Base-by-base conservation (phyloP, 208 protist genomes). In the Trypanosoma melophagium region DNA sequence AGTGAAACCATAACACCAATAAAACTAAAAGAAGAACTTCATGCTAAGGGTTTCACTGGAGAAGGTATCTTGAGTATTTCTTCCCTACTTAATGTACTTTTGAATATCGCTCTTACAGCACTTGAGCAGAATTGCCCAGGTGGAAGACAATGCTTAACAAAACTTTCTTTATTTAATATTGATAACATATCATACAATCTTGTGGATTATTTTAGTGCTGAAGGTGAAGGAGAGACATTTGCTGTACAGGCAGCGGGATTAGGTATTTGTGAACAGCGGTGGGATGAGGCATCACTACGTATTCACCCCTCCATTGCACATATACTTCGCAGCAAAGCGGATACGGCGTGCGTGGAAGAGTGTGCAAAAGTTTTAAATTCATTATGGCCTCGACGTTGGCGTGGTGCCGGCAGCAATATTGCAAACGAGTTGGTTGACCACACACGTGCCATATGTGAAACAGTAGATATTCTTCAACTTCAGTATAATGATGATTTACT, bases 301-400 rank as follows among this genome's bases (percentile, higher is more conserved):
- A 74, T 93, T n/a, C 90, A 95, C 52, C 75, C 80, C 12, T 69
- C 74, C 14, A 62, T 90, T 25, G 85, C 81, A 1, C 47, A 67
- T 38, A 68, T 77, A 21, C 75, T 90, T 68, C 81, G 76, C 3
- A 56, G 24, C 0, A 41, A 51, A 5, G 25, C 54, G 13, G 53
- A 56, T 16, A 22, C 35, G n/a, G 31, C 21, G 3, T 40, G 59
- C 8, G 54, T 92, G 50, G 40, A 35, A 22, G 56, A 47, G 17
- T 69, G 81, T 10, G 72, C 85, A 5, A 66, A 68, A 9, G 68
- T 64, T 1, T 61, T 96, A 16, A 45, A 70, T 8, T 49, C 57
- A 4, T 45, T 93, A 60, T 96, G 87, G 86, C 90, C 90, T 60
- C 86, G 85, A 35, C 80, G 86, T 7, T 92, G 83, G 86, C 84